A percentile compares a stretch with the other conserved stretches of the same genome.
Conservation (phyloP, 495 filamentous ascomycete species). For the Friedmanniomyces endolithicus region DNA sequence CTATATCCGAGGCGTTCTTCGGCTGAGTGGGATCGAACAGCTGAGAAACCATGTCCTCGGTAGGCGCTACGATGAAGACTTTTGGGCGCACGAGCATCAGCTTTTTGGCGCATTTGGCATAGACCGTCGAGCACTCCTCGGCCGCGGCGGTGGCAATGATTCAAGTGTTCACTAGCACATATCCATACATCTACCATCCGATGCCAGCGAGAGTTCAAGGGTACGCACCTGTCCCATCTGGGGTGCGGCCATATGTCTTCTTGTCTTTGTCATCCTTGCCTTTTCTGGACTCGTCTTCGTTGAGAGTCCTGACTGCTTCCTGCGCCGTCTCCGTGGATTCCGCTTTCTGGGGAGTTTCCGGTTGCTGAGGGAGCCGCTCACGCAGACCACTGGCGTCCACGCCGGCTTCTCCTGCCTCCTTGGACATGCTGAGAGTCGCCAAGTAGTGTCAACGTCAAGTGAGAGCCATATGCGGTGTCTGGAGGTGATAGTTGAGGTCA, state of each 20-base stretch:
- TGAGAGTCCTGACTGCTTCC: constrained; percentile 22
- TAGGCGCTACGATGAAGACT: constrained; percentile 95
- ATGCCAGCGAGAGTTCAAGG: not conserved
- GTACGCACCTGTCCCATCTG: constrained; percentile 64
- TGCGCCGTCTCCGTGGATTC: constrained; percentile 19
- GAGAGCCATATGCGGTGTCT: not conserved
- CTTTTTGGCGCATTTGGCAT: constrained; percentile 5
- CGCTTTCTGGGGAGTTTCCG: constrained; percentile 18
- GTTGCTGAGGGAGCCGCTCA: constrained; percentile 20
- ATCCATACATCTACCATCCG: not conserved
- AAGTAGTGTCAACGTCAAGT: not conserved
- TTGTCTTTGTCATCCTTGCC: constrained; percentile 44
- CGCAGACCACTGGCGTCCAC: constrained; percentile 19
- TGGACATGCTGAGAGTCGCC: constrained; percentile 4
- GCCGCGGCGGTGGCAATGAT: not conserved
- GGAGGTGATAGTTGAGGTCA: not conserved
- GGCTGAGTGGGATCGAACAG: constrained; percentile 88
- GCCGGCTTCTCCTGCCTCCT: not conserved
- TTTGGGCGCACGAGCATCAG: constrained; percentile 9
- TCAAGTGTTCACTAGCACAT: not conserved
- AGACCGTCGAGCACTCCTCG: not conserved
- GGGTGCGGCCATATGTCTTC: constrained; percentile 84
- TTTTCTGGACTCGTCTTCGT: constrained; percentile 32
- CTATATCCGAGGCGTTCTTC: constrained; percentile 77
- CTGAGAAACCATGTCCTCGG: constrained; percentile 98